phyloP scores from a whole-genome alignment of 306 rosid species.

The Vigna trinervia region DNA sequence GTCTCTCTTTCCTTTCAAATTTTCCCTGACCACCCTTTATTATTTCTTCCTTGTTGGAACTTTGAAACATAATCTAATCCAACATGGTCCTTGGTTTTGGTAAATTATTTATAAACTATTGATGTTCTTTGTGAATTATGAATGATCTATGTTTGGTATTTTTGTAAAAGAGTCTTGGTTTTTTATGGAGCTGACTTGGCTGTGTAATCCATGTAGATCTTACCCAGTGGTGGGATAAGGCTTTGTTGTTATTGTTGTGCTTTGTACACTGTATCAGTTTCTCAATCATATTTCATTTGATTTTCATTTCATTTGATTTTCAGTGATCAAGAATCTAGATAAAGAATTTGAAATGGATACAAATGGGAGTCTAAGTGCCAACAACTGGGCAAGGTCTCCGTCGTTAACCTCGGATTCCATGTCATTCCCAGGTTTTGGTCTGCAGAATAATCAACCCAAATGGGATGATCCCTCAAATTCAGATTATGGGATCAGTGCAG shows the following conservation, averaged over 20 bases:
- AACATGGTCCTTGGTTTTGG: neutral
- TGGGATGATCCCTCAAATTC: slow-evolving; percentile 65
- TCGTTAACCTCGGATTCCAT: slow-evolving; percentile 41
- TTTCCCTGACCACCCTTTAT: neutral
- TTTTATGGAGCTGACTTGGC: neutral
- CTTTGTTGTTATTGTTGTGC: neutral
- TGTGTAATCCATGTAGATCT: neutral
- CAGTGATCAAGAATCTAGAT: slow-evolving; percentile 38
- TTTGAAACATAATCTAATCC: slow-evolving; percentile 11
- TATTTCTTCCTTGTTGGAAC: neutral
- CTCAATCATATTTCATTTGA: slow-evolving; percentile 32
- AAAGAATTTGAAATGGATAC: slow-evolving; percentile 58
- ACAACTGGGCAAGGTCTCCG: slow-evolving; percentile 59
- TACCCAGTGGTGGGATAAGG: neutral
- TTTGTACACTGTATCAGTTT: neutral
- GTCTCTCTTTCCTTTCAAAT: neutral
- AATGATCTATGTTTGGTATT: neutral
- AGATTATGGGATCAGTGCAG: slow-evolving; percentile 56
- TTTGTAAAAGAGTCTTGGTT: neutral
- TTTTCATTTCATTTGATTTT: slow-evolving; percentile 45
- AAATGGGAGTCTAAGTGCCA: slow-evolving; percentile 52
- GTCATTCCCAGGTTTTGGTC: slow-evolving; percentile 50
- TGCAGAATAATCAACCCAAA: slow-evolving; percentile 51
- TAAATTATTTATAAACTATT: slow-evolving; percentile 1
- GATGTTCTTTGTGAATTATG: neutral